Conservation (phyloP, 371 early-diverging fungal genomes). For the Choanephora cucurbitarum region DNA sequence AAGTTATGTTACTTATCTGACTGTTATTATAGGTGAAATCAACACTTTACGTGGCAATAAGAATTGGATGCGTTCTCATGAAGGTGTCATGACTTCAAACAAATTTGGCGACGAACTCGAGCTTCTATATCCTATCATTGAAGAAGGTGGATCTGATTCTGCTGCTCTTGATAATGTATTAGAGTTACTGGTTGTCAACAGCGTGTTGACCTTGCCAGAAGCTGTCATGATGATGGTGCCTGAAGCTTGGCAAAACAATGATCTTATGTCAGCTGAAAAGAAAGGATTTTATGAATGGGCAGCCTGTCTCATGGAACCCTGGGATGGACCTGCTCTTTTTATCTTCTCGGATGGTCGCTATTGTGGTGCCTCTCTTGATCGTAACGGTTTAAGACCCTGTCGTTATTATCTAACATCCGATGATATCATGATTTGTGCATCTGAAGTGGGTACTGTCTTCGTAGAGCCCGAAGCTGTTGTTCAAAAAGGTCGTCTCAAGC, state of each 20-base stretch:
- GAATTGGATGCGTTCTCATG: conserved; percentile 98
- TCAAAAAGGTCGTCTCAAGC: conserved; percentile 92
- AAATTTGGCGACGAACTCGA: conserved; percentile 81
- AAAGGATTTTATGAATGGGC: conserved; percentile 96
- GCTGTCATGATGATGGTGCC: conserved; percentile 98
- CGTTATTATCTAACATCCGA: conserved; percentile 91
- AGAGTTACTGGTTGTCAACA: conserved; percentile 90
- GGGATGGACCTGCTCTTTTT: conserved; percentile 98
- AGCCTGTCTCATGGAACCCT: conserved; percentile 95
- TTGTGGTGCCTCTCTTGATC: conserved; percentile 94
- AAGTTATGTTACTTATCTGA: conserved; percentile 2
- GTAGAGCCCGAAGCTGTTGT: conserved; percentile 82
- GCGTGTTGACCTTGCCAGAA: conserved; percentile 89
- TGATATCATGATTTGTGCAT: conserved; percentile 95
- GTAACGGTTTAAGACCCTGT: conserved; percentile 96
- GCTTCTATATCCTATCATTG: conserved; percentile 90
- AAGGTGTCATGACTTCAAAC: conserved; percentile 87
- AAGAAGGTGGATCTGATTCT: conserved; percentile 96
- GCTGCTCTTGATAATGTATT: conserved; percentile 96
- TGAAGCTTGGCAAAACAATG: conserved; percentile 95
- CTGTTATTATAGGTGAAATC: conserved; percentile 83
- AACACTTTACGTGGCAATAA: conserved; percentile 98
- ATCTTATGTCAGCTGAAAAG: conserved; percentile 81
- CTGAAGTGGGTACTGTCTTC: conserved; percentile 91
- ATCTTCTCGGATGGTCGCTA: conserved; percentile 96